Evolutionary conservation across 1,284 basidiomycete species (phyloP).

Genomic region (Exsudoporus floridanus): DNA sequence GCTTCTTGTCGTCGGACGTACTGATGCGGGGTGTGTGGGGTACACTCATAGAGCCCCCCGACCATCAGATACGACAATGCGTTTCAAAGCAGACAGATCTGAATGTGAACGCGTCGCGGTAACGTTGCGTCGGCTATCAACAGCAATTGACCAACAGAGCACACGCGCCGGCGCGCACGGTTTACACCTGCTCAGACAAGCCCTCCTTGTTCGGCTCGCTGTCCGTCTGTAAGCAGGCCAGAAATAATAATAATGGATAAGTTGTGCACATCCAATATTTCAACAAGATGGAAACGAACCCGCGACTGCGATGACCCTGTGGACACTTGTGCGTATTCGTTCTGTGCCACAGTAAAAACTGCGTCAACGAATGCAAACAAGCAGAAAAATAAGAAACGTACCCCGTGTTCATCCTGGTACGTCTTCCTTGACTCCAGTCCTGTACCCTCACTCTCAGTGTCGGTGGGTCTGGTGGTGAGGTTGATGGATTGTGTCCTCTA

Average conservation of each 20-base stretch:
- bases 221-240: slow-evolving; percentile 11
- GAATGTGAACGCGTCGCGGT: neutral
- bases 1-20: neutral
- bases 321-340: slow-evolving; percentile 20
- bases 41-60: neutral
- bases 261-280: neutral
- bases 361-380: slow-evolving; percentile 1
- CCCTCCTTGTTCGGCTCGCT: slow-evolving; percentile 7
- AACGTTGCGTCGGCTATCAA: neutral
- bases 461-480: slow-evolving; percentile 5
- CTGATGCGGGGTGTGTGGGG: neutral
- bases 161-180: neutral
- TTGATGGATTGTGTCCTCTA: slow-evolving; percentile 23
- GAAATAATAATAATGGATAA: neutral
- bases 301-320: slow-evolving; percentile 23
- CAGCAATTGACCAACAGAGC: neutral
- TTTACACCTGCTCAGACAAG: slow-evolving; percentile 7
- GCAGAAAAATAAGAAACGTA: neutral
- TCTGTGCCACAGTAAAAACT: slow-evolving; percentile 3
- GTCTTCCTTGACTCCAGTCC: slow-evolving; percentile 21
- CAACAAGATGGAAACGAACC: slow-evolving; percentile 5
- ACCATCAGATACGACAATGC: neutral
- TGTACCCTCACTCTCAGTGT: slow-evolving; percentile 6
- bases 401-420: slow-evolving; percentile 14
- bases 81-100: neutral